phyloP scores from a whole-genome alignment of 2,329 filamentous ascomycete genomes.

The Huntiella moniliformis region DNA sequence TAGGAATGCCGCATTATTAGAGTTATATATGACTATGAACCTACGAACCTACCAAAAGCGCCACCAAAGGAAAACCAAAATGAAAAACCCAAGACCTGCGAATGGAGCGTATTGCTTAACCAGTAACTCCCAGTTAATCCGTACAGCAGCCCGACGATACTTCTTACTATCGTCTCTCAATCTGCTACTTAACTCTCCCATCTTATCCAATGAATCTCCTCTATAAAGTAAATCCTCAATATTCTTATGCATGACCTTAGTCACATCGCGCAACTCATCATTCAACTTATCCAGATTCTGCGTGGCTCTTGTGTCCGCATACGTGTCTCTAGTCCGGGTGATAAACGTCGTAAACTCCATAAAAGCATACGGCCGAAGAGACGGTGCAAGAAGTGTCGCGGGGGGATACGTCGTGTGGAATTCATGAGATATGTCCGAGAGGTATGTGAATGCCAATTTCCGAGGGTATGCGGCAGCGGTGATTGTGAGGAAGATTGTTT shows the following conservation, averaged over 20 bases:
- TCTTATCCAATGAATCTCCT: conserved; percentile 83
- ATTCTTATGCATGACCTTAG: conserved; percentile 99
- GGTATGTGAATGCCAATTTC: conserved; percentile 96
- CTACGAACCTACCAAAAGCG: conserved; percentile 52
- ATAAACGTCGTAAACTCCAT: conserved; percentile 98
- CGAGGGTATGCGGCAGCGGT: conserved; percentile 87
- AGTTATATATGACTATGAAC: neutral
- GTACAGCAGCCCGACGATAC: conserved; percentile 77
- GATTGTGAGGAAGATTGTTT: conserved; percentile 83
- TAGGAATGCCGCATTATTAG: neutral
- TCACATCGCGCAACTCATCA: conserved; percentile 92
- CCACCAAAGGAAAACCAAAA: conserved; percentile 79
- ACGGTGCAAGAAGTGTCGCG: conserved; percentile 52
- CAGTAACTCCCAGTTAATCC: conserved; percentile 95
- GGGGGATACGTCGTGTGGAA: conserved; percentile 72
- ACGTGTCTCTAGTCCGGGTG: conserved; percentile 76
- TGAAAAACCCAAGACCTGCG: conserved; percentile 59
- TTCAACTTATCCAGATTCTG: conserved; percentile 92
- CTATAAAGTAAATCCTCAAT: conserved; percentile 94
- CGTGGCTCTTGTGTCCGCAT: conserved; percentile 76
- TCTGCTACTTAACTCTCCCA: conserved; percentile 84
- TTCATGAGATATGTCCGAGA: conserved; percentile 76
- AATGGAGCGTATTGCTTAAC: conserved; percentile 94
- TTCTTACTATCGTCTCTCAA: conserved; percentile 86
- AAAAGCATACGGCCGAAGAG: conserved; percentile 80